These are phyloP conservation scores for Ogataea hybrid DNA, from an alignment of 1,139 yeast species.

Conservation along the genomic window DNA sequence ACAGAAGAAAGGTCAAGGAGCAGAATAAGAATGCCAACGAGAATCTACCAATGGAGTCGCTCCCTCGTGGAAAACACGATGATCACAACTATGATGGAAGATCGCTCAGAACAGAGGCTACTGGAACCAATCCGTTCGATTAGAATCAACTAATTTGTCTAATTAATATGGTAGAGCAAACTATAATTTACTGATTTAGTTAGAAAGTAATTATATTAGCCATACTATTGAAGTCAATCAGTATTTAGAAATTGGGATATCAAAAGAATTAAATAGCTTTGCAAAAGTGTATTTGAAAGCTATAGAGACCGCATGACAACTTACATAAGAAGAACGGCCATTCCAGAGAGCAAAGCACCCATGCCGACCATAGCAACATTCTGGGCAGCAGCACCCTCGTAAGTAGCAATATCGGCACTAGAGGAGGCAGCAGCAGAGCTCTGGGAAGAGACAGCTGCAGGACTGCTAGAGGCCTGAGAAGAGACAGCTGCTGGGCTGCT, in stretches of 20 bases:
- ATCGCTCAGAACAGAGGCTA: slow-evolving; percentile 1
- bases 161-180: not conserved
- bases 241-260: no score
- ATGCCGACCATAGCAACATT: not conserved
- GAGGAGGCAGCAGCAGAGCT: not conserved
- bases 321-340: not conserved
- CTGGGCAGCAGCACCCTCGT: slow-evolving; percentile 1
- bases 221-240: no score
- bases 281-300: no score
- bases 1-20: not conserved
- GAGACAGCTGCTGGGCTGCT: no score
- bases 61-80: not conserved
- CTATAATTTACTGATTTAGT: not conserved
- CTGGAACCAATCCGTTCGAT: not conserved
- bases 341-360: not conserved
- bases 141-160: not conserved
- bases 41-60: not conserved
- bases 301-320: not conserved
- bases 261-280: no score
- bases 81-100: not conserved
- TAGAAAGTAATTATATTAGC: no score
- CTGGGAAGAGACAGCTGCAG: no score
- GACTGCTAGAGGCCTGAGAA: no score
- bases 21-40: not conserved
- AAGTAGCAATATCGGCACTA: not conserved